A percentile compares a stretch with the other conserved stretches of the same genome.
Conservation (phyloP, 2,329 filamentous ascomycete species). For the Neofusicoccum ribis region DNA sequence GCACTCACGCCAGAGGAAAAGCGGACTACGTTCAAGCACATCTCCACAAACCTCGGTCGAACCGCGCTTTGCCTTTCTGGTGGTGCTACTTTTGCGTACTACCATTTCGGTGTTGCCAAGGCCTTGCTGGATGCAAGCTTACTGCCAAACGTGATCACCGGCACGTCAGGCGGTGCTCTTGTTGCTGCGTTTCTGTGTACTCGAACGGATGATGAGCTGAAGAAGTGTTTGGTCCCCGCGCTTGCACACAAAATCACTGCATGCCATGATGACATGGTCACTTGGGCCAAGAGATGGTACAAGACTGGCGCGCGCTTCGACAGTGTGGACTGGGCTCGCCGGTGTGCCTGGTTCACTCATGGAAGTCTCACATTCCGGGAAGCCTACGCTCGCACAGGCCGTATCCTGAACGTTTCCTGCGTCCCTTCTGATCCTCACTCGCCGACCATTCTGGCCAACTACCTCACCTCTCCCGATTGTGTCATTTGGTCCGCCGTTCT, state of each 20-base stretch:
- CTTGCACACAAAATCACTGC: conserved; percentile 83
- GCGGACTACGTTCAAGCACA: conserved; percentile 77
- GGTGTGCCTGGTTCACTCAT: conserved; percentile 84
- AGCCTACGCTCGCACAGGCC: conserved; percentile 88
- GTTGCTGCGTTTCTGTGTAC: conserved; percentile 86
- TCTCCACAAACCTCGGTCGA: conserved; percentile 87
- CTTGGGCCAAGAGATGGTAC: conserved; percentile 86
- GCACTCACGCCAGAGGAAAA: conserved; percentile 73
- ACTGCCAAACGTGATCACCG: conserved; percentile 91
- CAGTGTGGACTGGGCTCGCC: conserved; percentile 83
- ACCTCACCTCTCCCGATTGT: conserved; percentile 91
- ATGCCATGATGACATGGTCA: conserved; percentile 73
- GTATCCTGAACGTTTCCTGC: conserved; percentile 93
- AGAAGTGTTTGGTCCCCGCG: conserved; percentile 79
- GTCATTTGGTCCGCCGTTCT: conserved; percentile 98
- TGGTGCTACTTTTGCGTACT: conserved; percentile 92
- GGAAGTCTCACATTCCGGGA: conserved; percentile 94
- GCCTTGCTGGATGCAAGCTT: conserved; percentile 83
- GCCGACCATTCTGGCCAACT: conserved; percentile 89
- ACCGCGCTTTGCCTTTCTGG: conserved; percentile 92
- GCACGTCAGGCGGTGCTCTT: conserved; percentile 90
- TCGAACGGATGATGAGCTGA: conserved; percentile 87
- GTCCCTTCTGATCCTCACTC: conserved; percentile 95
- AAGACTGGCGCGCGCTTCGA: conserved; percentile 92
- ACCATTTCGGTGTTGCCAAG: conserved; percentile 91